A percentile compares a stretch with the other conserved stretches of the same genome.
Evolutionary conservation across 1,284 basidiomycete species (phyloP).

Genomic region (Cryptococcus maquisensis): DNA sequence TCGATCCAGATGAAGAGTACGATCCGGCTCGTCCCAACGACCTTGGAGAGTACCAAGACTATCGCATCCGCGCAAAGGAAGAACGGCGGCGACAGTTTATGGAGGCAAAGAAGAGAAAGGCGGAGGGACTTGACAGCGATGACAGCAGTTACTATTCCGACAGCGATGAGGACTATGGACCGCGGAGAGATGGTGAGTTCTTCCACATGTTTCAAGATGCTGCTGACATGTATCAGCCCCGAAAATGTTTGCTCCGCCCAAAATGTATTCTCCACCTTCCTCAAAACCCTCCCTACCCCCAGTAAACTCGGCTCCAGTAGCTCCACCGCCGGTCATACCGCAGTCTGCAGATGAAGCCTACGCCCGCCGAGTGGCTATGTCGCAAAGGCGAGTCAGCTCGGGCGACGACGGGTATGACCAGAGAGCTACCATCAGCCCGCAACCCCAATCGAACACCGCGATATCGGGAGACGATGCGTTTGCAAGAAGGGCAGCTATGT

Average conservation of each 20-base stretch:
- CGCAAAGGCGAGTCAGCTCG: conserved; percentile 6
- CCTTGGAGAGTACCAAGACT: conserved; percentile 45
- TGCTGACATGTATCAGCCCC: conserved; percentile 25
- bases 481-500: conserved; percentile 33
- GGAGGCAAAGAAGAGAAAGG: conserved; percentile 24
- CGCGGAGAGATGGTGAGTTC: conserved; percentile 43
- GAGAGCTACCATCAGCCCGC: conserved; percentile 15
- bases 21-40: conserved; percentile 48
- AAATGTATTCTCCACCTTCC: conserved; percentile 28
- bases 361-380: conserved; percentile 29
- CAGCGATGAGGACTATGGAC: conserved; percentile 41
- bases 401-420: conserved; percentile 25
- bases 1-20: conserved; percentile 46
- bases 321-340: conserved; percentile 1
- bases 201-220: neutral
- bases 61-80: conserved; percentile 35
- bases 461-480: conserved; percentile 42
- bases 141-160: conserved; percentile 42
- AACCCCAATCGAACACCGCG: neutral
- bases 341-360: conserved; percentile 24
- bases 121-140: conserved; percentile 28
- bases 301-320: conserved; percentile 3
- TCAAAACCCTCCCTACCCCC: conserved; percentile 6
- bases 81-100: conserved; percentile 27
- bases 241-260: conserved; percentile 44